Conservation (phyloP, 768 basidiomycete species). For the Panaeolus cyanescens region DNA sequence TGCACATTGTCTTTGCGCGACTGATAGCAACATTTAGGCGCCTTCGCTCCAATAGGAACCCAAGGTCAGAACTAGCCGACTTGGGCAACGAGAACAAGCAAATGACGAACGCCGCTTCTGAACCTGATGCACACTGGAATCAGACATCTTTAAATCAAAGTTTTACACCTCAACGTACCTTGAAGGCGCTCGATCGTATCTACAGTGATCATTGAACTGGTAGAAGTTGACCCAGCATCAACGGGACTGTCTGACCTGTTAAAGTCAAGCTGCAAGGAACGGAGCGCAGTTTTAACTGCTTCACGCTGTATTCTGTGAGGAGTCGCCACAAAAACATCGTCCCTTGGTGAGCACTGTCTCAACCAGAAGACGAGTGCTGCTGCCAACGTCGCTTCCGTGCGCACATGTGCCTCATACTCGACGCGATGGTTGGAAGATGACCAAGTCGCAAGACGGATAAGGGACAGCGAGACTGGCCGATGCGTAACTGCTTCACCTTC, state of each 20-base stretch:
- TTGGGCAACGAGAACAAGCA: constrained; percentile 51
- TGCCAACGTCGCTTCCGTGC: constrained; percentile 47
- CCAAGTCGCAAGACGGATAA: constrained; percentile 41
- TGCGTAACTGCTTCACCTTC: constrained; percentile 22
- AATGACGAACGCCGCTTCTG: constrained; percentile 55
- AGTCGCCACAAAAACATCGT: constrained; percentile 52
- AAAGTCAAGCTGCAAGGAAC: constrained; percentile 17
- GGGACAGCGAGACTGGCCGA: constrained; percentile 44
- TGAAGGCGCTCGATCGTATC: constrained; percentile 55
- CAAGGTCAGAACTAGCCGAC: constrained; percentile 34
- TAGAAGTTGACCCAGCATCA: constrained; percentile 2
- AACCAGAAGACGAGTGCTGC: constrained; percentile 42
- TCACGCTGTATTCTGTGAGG: constrained; percentile 55
- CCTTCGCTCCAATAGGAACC: constrained; percentile 48
- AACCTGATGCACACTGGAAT: constrained; percentile 30
- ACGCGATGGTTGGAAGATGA: constrained; percentile 31
- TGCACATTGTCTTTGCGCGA: constrained; percentile 52
- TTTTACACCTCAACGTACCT: constrained; percentile 27
- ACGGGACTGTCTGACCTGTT: not conserved
- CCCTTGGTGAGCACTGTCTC: constrained; percentile 36
- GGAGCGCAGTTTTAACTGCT: constrained; percentile 44
- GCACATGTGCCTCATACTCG: constrained; percentile 49
- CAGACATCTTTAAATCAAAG: not conserved
- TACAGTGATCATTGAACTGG: constrained; percentile 35
- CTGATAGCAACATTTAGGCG: constrained; percentile 56